Evolutionary conservation across 208 protist genomes (phyloP).

Genomic region (Acanthamoeba sp.): DNA sequence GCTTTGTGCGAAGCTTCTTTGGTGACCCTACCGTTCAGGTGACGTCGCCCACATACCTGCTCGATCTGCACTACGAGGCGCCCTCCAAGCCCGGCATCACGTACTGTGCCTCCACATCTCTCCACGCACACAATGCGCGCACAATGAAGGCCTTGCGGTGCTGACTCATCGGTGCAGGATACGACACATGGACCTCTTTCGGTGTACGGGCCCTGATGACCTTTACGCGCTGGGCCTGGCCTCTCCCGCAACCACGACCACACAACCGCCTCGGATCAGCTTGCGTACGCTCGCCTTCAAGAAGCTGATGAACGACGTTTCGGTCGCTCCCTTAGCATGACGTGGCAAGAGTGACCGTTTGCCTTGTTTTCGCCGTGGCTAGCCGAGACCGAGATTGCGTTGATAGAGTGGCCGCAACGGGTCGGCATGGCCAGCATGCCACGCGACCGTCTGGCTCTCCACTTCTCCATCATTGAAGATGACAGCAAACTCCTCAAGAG

Average conservation of each 20-base stretch:
- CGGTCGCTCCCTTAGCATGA: background rate
- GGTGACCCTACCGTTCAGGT: background rate
- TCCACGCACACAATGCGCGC: background rate
- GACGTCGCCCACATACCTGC: conserved; percentile 4
- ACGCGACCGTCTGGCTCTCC: background rate
- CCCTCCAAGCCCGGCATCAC: conserved; percentile 6
- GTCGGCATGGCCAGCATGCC: conserved; percentile 6
- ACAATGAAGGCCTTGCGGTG: background rate
- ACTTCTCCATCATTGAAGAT: background rate
- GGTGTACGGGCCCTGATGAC: background rate
- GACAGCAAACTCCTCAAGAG: background rate
- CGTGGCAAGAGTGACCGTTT: background rate
- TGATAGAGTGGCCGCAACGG: conserved; percentile 35
- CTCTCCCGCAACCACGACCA: background rate
- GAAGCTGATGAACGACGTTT: background rate
- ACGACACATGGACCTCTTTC: conserved; percentile 1
- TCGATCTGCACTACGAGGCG: conserved; percentile 2
- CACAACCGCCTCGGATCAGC: background rate
- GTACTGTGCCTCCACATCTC: background rate
- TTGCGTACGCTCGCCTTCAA: background rate
- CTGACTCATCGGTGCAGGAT: background rate
- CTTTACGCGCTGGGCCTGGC: background rate
- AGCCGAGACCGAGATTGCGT: background rate
- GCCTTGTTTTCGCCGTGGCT: background rate
- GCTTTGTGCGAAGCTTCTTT: conserved; percentile 5